These are phyloP conservation scores for Trichoderma sp. DNA, from an alignment of 2,329 filamentous ascomycete genomes.

Conservation along the genomic window DNA sequence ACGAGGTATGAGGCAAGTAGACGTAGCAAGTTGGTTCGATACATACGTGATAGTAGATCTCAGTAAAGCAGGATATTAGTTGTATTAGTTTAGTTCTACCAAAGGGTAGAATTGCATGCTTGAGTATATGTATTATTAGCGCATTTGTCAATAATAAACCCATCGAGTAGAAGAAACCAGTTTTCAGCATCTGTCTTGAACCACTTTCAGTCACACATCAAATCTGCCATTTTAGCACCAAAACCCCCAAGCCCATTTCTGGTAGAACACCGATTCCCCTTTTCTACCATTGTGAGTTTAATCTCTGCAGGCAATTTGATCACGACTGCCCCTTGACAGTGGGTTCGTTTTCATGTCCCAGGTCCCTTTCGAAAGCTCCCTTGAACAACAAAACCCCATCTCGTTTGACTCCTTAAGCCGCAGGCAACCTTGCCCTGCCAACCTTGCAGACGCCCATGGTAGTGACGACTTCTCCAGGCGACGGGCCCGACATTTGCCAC, in stretches of 20 bases:
- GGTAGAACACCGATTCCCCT: neutral
- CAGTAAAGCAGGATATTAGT: neutral
- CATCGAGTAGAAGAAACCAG: neutral
- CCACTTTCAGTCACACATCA: neutral
- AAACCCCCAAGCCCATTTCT: neutral
- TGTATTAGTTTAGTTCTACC: neutral
- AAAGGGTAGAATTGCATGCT: neutral
- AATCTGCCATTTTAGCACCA: neutral
- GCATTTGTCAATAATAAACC: neutral
- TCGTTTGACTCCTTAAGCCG: neutral
- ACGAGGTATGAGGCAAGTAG: neutral
- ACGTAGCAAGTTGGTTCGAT: neutral
- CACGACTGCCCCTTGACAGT: no score
- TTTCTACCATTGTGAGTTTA: no score
- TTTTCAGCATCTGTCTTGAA: neutral
- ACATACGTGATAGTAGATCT: neutral
- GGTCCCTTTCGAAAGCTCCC: neutral
- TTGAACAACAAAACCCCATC: neutral
- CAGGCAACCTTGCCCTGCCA: neutral
- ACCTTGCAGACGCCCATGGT: slow-evolving; percentile 31
- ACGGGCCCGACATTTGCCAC: slow-evolving; percentile 37
- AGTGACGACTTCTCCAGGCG: slow-evolving; percentile 41
- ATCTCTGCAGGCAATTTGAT: neutral
- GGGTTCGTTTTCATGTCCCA: neutral
- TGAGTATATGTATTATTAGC: neutral